Percentiles rank a stretch among this genome's conserved stretches.
Conservation (phyloP, 2,329 filamentous ascomycete genomes). For the Colletotrichum spaethianum region DNA sequence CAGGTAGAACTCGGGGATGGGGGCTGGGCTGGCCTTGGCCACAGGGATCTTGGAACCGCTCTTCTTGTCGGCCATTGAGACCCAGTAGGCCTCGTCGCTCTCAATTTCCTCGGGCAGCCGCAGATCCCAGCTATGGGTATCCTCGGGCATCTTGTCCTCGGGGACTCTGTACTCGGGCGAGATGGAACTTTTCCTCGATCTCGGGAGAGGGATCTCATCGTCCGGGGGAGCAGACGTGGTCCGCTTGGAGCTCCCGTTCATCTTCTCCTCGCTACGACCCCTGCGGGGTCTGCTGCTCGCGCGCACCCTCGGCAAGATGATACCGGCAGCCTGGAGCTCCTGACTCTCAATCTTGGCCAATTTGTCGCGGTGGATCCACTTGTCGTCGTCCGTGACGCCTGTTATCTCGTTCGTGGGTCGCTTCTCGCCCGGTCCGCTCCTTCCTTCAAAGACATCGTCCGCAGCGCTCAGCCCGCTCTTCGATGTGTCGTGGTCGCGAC, state of each 20-base stretch:
- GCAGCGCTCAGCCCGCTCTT: conserved; percentile 48
- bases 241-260: conserved; percentile 48
- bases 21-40: conserved; percentile 82
- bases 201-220: conserved; percentile 25
- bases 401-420: conserved; percentile 47
- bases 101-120: conserved; percentile 83
- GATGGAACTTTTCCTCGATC: conserved; percentile 62
- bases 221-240: conserved; percentile 46
- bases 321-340: conserved; percentile 84
- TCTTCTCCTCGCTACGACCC: conserved; percentile 58
- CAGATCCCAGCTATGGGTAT: conserved; percentile 76
- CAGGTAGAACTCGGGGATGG: conserved; percentile 78
- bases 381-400: conserved; percentile 62
- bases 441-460: conserved; percentile 34
- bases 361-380: conserved; percentile 91
- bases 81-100: conserved; percentile 65
- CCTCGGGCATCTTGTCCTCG: conserved; percentile 57
- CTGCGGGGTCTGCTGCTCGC: conserved; percentile 64
- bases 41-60: conserved; percentile 83
- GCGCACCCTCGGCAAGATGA: conserved; percentile 70
- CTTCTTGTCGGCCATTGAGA: conserved; percentile 67
- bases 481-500: conserved; percentile 43
- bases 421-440: conserved; percentile 44
- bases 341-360: conserved; percentile 84
- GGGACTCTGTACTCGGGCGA: conserved; percentile 53